Evolutionary conservation across 2,329 filamentous ascomycete species (phyloP).

Genomic region (Phialophora verrucosa): DNA sequence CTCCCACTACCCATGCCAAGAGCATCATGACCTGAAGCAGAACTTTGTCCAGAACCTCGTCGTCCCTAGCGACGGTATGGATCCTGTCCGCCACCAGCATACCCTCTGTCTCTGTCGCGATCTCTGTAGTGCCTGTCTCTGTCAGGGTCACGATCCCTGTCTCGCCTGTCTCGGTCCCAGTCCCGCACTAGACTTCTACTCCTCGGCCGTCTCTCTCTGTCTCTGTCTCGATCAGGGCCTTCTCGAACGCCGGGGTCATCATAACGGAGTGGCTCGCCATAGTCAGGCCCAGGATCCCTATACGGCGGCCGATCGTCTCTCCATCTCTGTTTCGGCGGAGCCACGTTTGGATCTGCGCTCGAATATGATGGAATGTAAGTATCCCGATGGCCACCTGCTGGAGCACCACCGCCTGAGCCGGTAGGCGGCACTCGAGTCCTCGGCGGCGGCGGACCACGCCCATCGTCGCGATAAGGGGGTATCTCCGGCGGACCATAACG

Average conservation of each 20-base stretch:
- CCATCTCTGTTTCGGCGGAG: constrained; percentile 19
- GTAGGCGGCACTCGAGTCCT: constrained; percentile 25
- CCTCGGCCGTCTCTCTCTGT: constrained; percentile 32
- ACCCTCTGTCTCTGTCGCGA: constrained; percentile 24
- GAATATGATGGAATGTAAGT: constrained; percentile 41
- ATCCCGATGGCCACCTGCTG: constrained; percentile 31
- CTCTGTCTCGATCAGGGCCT: constrained; percentile 20
- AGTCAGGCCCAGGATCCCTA: constrained; percentile 28
- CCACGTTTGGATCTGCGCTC: constrained; percentile 32
- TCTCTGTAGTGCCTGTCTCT: constrained; percentile 23
- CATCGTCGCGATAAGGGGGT: constrained; percentile 36
- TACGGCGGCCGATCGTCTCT: constrained; percentile 29
- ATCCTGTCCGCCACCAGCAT: constrained; percentile 24
- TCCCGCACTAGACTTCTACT: constrained; percentile 35
- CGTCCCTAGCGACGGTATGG: constrained; percentile 24
- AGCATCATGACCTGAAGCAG: neutral
- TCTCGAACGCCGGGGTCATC: constrained; percentile 22
- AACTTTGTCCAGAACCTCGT: constrained; percentile 5
- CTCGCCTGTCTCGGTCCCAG: constrained; percentile 32
- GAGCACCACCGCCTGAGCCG: constrained; percentile 6
- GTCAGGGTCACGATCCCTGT: constrained; percentile 30
- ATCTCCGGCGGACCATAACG: constrained; percentile 29
- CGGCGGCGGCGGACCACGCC: constrained; percentile 32
- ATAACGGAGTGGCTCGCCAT: constrained; percentile 31
- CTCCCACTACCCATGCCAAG: neutral